A percentile compares a stretch with the other conserved stretches of the same genome.
Conservation (phyloP, 768 basidiomycete genomes). For the Agaricus blazei region DNA sequence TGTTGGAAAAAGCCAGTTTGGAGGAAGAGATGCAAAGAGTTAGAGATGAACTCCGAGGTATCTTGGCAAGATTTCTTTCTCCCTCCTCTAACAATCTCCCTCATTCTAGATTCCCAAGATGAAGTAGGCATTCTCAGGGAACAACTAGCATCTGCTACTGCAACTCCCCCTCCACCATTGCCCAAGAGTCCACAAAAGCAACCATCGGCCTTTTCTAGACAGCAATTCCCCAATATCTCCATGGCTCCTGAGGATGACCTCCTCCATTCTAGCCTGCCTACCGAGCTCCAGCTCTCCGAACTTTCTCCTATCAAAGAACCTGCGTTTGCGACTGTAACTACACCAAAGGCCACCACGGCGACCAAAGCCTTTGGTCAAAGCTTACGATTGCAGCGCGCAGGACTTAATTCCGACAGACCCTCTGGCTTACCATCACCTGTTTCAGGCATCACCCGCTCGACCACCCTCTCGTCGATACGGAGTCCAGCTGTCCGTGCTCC, state of each 20-base stretch:
- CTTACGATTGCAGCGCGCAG: slow-evolving; percentile 45
- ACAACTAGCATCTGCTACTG: slow-evolving; percentile 39
- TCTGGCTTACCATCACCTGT: slow-evolving; percentile 41
- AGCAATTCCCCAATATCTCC: slow-evolving; percentile 21
- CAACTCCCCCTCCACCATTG: slow-evolving; percentile 12
- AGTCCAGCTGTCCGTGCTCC: slow-evolving; percentile 42
- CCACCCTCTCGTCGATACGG: slow-evolving; percentile 43
- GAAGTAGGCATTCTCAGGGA: slow-evolving; percentile 83
- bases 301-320: slow-evolving; percentile 41
- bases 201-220: slow-evolving; percentile 24
- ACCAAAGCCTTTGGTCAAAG: slow-evolving; percentile 38
- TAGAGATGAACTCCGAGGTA: slow-evolving; percentile 91
- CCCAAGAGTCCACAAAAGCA: slow-evolving; percentile 10
- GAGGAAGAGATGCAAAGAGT: slow-evolving; percentile 90
- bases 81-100: slow-evolving; percentile 12
- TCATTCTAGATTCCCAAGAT: slow-evolving; percentile 66
- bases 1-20: slow-evolving; percentile 82
- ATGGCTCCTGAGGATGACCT: slow-evolving; percentile 50
- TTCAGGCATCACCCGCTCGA: slow-evolving; percentile 48
- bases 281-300: slow-evolving; percentile 58
- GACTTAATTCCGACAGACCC: slow-evolving; percentile 40
- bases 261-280: slow-evolving; percentile 51
- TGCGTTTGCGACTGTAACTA: slow-evolving; percentile 24
- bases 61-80: slow-evolving; percentile 14
- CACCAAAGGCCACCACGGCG: slow-evolving; percentile 30